phyloP scores from a whole-genome alignment of 2,329 filamentous ascomycete species.

The Fusarium sp. region DNA sequence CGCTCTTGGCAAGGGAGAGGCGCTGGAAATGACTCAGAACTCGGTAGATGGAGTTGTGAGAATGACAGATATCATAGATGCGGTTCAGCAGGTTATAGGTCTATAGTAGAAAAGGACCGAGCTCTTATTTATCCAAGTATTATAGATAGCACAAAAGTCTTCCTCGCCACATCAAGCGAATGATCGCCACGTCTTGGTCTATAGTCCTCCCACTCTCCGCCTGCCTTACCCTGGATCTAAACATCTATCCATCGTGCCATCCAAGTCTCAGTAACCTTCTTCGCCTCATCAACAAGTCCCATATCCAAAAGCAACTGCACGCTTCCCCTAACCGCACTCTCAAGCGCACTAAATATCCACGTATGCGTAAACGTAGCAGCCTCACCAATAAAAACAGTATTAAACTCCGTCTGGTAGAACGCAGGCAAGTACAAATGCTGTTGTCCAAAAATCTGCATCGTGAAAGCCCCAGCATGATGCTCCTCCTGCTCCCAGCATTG shows the following conservation, averaged over 20 bases:
- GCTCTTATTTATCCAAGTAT: background rate
- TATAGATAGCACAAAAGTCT: background rate
- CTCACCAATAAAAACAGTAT: slow-evolving; percentile 50
- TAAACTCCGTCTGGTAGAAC: slow-evolving; percentile 69
- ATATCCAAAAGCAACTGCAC: slow-evolving; percentile 65
- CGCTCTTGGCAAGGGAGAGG: background rate
- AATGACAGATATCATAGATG: background rate
- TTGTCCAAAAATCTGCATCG: slow-evolving; percentile 62
- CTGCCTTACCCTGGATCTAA: background rate
- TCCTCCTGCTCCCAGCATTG: slow-evolving; percentile 69
- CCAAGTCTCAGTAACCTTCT: slow-evolving; percentile 66
- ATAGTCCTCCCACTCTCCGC: rapidly evolving
- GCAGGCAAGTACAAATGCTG: slow-evolving; percentile 70
- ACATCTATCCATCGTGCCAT: slow-evolving; percentile 67
- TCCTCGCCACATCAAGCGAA: background rate
- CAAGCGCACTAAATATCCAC: slow-evolving; percentile 63
- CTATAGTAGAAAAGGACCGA: background rate
- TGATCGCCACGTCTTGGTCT: background rate
- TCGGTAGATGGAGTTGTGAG: background rate
- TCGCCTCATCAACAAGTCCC: slow-evolving; percentile 71
- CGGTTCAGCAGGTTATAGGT: background rate
- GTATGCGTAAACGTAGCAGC: slow-evolving; percentile 67
- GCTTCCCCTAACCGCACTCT: slow-evolving; percentile 67
- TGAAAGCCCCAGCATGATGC: slow-evolving; percentile 68
- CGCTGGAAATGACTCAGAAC: background rate